A percentile compares a stretch with the other conserved stretches of the same genome.
Evolutionary conservation across 345 rosid species (phyloP).

Genomic region (Brassica incana): DNA sequence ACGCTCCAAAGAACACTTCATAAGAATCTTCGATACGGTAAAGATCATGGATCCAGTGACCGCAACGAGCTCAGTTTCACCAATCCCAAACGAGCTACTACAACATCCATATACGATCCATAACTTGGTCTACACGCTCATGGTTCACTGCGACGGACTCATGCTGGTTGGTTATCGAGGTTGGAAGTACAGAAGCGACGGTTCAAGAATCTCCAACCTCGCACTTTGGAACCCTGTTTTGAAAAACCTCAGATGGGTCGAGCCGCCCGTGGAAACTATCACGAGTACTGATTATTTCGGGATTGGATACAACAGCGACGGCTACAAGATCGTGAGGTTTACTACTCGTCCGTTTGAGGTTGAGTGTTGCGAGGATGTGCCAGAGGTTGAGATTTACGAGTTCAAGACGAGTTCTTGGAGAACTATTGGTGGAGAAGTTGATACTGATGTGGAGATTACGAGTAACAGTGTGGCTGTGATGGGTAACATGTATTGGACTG

Average conservation of each 20-base stretch:
- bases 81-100: neutral
- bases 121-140: neutral
- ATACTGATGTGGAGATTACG: neutral
- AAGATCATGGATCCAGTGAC: neutral
- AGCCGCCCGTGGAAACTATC: neutral
- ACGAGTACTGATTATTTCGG: neutral
- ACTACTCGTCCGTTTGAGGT: neutral
- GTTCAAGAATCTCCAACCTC: neutral
- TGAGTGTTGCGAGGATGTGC: neutral
- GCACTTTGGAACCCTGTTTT: neutral
- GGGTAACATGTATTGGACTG: neutral
- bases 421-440: neutral
- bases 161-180: neutral
- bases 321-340: neutral
- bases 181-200: neutral
- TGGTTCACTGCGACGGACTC: neutral
- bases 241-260: neutral
- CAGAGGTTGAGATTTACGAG: neutral
- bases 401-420: neutral
- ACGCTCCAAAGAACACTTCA: neutral
- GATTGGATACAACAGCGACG: neutral
- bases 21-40: neutral
- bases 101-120: neutral
- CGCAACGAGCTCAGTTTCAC: neutral
- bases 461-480: neutral